These are phyloP conservation scores for Mariannaea sp. DNA, from an alignment of 2,329 filamentous ascomycete species.

Conservation along the genomic window DNA sequence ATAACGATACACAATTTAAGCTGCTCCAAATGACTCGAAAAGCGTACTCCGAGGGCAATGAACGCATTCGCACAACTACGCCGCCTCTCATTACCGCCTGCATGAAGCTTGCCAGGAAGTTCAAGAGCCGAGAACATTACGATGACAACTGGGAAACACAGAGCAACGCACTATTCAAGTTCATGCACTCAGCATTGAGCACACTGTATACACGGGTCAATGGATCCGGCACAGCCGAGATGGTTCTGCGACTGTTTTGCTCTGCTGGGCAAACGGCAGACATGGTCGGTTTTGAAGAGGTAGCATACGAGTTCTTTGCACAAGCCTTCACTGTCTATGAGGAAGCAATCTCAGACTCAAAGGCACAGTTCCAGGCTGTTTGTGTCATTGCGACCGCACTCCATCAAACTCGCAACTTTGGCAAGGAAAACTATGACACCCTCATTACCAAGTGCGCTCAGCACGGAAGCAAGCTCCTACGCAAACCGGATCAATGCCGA, in stretches of 20 bases:
- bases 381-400: conserved; percentile 90
- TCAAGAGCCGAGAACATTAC: conserved; percentile 89
- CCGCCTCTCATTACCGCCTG: conserved; percentile 89
- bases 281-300: conserved; percentile 89
- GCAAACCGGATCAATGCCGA: conserved; percentile 97
- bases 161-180: conserved; percentile 85
- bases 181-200: conserved; percentile 87
- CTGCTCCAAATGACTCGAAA: conserved; percentile 87
- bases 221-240: conserved; percentile 76
- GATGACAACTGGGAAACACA: conserved; percentile 68
- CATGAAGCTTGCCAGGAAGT: conserved; percentile 84
- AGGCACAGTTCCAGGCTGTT: conserved; percentile 97
- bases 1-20: conserved; percentile 94
- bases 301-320: conserved; percentile 97
- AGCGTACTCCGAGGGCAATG: conserved; percentile 88
- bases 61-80: conserved; percentile 94
- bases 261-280: conserved; percentile 92
- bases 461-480: conserved; percentile 93
- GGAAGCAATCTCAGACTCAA: conserved; percentile 91
- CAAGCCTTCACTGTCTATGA: conserved; percentile 99
- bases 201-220: conserved; percentile 87
- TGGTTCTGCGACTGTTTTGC: conserved; percentile 87
- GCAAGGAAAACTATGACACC: conserved; percentile 97
- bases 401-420: conserved; percentile 87
- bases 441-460: conserved; percentile 97